Evolutionary conservation across 495 filamentous ascomycete species (phyloP).

Genomic region (Rhypophila decipiens): DNA sequence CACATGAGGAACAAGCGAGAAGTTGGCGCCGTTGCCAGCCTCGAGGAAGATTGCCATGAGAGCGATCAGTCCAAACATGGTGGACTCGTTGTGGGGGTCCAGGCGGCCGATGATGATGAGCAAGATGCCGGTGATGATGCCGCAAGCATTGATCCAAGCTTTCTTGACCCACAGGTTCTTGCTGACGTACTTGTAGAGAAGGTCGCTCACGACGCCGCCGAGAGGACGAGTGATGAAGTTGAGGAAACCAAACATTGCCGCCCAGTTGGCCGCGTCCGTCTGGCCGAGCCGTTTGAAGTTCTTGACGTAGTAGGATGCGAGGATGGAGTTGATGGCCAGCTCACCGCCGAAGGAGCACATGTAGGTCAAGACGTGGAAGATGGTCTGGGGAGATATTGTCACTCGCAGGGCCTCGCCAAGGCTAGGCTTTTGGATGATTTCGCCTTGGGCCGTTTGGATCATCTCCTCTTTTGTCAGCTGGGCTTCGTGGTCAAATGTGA

Average conservation of each 20-base stretch:
- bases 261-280: conserved; percentile 67
- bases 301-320: conserved; percentile 70
- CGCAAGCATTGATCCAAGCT: conserved; percentile 55
- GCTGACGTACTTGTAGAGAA: conserved; percentile 58
- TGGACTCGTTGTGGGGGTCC: conserved; percentile 50
- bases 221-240: conserved; percentile 71
- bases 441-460: conserved; percentile 52
- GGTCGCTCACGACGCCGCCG: conserved; percentile 67
- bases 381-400: conserved; percentile 58
- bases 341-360: conserved; percentile 83
- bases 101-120: conserved; percentile 64
- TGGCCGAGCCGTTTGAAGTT: conserved; percentile 72
- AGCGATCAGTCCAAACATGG: conserved; percentile 73
- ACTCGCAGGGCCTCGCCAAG: conserved; percentile 54
- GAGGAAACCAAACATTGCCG: conserved; percentile 86
- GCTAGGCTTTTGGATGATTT: conserved; percentile 60
- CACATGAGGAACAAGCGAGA: conserved; percentile 78
- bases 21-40: conserved; percentile 79
- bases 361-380: conserved; percentile 65
- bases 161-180: conserved; percentile 71
- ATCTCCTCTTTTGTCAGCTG: conserved; percentile 48
- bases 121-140: conserved; percentile 58
- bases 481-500: conserved; percentile 43
- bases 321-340: conserved; percentile 77
- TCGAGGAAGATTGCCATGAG: conserved; percentile 75